Percentiles rank a stretch among this genome's conserved stretches.
Evolutionary conservation across 257 asterid species (phyloP).

Genomic region (Scutellaria barbata): DNA sequence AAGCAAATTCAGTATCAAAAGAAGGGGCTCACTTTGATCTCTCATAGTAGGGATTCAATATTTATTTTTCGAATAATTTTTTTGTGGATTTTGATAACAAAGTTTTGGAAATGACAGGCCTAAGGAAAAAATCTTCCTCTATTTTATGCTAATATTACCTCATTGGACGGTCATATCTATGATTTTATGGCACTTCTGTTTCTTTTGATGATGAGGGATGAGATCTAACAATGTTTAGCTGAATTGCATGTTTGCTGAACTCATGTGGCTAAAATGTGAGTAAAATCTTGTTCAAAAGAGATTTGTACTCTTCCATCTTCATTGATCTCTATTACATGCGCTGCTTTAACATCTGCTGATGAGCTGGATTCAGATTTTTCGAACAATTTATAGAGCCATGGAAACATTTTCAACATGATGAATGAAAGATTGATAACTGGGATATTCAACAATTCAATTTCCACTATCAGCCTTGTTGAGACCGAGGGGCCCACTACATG

Average conservation of each 20-base stretch:
- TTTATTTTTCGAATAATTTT: too few relatives aligned
- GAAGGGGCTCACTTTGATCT: too few relatives aligned
- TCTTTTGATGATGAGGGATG: background rate
- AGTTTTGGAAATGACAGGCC: background rate
- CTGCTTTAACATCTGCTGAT: background rate
- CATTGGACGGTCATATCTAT: background rate
- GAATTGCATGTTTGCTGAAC: background rate
- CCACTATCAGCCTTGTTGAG: background rate
- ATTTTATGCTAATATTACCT: background rate
- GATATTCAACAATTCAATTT: background rate
- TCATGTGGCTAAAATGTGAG: background rate
- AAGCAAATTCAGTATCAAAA: too few relatives aligned
- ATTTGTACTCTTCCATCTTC: background rate
- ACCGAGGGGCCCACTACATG: background rate
- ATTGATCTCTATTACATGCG: background rate
- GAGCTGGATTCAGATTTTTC: background rate
- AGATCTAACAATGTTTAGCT: background rate
- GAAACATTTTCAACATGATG: background rate
- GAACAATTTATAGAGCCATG: background rate
- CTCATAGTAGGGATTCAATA: too few relatives aligned
- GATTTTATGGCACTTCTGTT: background rate
- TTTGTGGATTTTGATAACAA: background rate
- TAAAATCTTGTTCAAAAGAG: conserved; percentile 3
- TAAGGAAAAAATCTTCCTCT: too few relatives aligned
- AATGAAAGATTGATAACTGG: background rate